phyloP scores from a whole-genome alignment of 2,329 filamentous ascomycete genomes.

The Ophiocordyceps camponoti-leonardi region DNA sequence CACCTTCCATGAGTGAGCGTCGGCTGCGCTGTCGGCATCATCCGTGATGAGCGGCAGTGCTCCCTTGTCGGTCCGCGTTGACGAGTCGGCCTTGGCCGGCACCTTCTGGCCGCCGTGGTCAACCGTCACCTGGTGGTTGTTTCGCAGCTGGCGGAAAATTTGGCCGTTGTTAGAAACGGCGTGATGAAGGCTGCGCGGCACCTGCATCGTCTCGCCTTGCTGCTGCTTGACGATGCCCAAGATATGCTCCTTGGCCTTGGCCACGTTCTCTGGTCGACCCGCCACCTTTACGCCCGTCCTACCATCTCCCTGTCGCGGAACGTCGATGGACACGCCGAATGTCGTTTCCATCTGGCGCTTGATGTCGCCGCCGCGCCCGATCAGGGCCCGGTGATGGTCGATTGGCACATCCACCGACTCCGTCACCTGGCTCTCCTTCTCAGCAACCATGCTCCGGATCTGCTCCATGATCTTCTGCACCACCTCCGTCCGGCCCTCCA shows the following conservation, averaged over 20 bases:
- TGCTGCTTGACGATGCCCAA: conserved; percentile 63
- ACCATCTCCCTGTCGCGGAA: conserved; percentile 75
- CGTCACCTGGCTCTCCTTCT: conserved; percentile 68
- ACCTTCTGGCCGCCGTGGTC: conserved; percentile 72
- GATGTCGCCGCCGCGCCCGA: conserved; percentile 79
- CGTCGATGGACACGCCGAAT: conserved; percentile 75
- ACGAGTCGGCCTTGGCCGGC: conserved; percentile 48
- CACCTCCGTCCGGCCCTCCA: conserved; percentile 69
- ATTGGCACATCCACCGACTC: conserved; percentile 67
- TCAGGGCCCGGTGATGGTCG: conserved; percentile 79
- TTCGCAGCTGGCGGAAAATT: conserved; percentile 81
- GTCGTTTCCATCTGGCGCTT: conserved; percentile 73
- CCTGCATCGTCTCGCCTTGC: conserved; percentile 70
- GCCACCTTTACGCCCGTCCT: conserved; percentile 75
- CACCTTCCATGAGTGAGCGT: conserved; percentile 70
- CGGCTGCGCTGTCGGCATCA: conserved; percentile 45
- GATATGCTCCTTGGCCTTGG: conserved; percentile 78
- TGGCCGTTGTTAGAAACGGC: conserved; percentile 73
- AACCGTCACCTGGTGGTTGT: conserved; percentile 74
- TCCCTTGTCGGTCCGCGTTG: conserved; percentile 38
- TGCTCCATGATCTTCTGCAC: conserved; percentile 78
- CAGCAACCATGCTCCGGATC: conserved; percentile 66
- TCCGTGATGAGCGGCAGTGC: conserved; percentile 86
- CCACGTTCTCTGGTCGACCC: conserved; percentile 62
- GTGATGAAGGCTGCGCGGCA: conserved; percentile 74